phyloP scores from a whole-genome alignment of 768 basidiomycete species.

The Neoboletus magnificus region DNA sequence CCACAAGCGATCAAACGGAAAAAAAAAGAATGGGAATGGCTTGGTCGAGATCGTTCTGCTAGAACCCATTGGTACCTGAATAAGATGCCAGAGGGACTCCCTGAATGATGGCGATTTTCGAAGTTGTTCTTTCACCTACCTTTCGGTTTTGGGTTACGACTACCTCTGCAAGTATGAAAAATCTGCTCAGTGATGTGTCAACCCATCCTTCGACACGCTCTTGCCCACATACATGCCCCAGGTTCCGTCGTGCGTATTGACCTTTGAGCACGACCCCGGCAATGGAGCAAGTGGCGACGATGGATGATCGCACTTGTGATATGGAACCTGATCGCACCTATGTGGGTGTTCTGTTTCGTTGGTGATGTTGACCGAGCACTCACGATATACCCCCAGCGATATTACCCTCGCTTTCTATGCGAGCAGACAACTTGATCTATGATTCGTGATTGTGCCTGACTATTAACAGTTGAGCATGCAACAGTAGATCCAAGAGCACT shows the following conservation, averaged over 20 bases:
- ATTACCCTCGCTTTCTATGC: constrained; percentile 26
- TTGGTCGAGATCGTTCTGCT: background rate
- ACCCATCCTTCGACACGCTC: constrained; percentile 2
- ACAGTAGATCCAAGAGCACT: constrained; percentile 24
- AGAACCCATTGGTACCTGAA: constrained; percentile 1
- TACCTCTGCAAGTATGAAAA: constrained; percentile 5
- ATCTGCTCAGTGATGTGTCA: background rate
- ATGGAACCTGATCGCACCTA: constrained; percentile 26
- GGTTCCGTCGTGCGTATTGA: constrained; percentile 11
- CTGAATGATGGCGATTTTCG: background rate
- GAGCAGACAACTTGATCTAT: background rate
- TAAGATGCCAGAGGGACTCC: background rate
- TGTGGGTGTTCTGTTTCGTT: constrained; percentile 16
- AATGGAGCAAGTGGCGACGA: constrained; percentile 20
- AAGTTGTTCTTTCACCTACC: background rate
- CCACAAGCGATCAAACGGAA: constrained; percentile 5
- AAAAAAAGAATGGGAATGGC: background rate
- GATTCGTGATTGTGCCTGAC: background rate
- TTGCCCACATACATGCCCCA: constrained; percentile 18
- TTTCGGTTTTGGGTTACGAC: background rate
- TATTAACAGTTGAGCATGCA: constrained; percentile 23
- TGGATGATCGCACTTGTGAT: constrained; percentile 25
- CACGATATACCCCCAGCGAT: constrained; percentile 15
- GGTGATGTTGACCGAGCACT: background rate
- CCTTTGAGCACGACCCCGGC: constrained; percentile 23